Base-by-base conservation (phyloP, 2,329 filamentous ascomycete species). In the Aspergillus calidoustus region DNA sequence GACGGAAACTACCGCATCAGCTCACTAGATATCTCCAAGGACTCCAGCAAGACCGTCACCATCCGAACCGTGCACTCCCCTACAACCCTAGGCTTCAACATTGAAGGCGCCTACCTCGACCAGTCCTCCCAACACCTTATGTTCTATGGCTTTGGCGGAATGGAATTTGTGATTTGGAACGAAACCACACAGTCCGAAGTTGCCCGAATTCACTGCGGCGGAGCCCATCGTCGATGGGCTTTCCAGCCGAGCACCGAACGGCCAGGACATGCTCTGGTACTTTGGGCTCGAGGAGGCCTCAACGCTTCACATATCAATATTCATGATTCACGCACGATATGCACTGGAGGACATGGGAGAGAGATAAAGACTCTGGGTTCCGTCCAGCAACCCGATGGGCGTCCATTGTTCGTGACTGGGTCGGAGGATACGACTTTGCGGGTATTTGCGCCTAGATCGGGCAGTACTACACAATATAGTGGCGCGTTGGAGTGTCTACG, bases 121-220 rank as follows among this genome's bases (percentile, higher is more conserved):
- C 68, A 70, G 68, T 61, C 69, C 1, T 75, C 75, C 0, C 74
- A 80, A 1, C 83, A 91, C 51, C 79, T 97, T 1, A 80, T 93
- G 30, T 79, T 96, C 13, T 91, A 89, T 73, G 94, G 94, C 3
- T 98, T 97, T 77, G 87, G 86, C 59, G 88, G 90, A 72, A 92
- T 88, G 64, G 82, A 87, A 51, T 96, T 98, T 71, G 81, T 96
- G 13, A 84, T 94, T 9, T 95, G 91, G 86, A 91, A 97, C 73
- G 88, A 91, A 72, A 88, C 86, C 0, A 81, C 80, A 1, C 87
- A 91, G 61, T 84, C 87, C 59, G 90, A 94, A 69, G 76, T 94
- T 17, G 85, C 89, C 58, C 83, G 82, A 0, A 83, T 96, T 31
- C 88, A 93, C 53, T 97, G 94, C 72, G 94, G 93, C 59, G 94